These are phyloP conservation scores for Eucalyptus cloeziana DNA, from an alignment of 345 rosid species.

Conservation along the genomic window DNA sequence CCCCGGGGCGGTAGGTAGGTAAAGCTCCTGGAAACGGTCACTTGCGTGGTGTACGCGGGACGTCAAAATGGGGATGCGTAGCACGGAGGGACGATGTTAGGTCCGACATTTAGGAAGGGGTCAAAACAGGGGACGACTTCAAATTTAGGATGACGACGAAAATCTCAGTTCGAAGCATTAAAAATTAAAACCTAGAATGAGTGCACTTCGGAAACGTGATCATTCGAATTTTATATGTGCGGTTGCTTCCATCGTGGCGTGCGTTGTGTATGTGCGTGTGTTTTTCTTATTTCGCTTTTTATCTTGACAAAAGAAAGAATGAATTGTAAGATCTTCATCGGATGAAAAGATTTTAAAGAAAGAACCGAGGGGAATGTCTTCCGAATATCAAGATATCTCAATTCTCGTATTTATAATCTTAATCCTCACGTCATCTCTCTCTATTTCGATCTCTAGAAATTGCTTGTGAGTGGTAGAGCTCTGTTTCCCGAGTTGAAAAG, in stretches of 20 bases:
- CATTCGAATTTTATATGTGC: not conserved
- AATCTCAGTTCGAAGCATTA: too few relatives aligned
- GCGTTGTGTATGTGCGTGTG: not conserved
- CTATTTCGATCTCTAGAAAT: not conserved
- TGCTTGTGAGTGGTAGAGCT: not conserved
- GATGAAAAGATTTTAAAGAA: not conserved
- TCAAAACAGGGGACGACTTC: too few relatives aligned
- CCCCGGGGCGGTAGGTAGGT: not conserved
- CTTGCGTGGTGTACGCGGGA: not conserved
- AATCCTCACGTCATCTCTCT: not conserved
- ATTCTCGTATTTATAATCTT: not conserved
- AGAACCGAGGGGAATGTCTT: accelerated
- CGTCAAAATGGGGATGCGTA: not conserved
- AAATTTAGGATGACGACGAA: too few relatives aligned
- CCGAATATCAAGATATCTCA: too few relatives aligned
- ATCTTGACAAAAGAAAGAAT: not conserved
- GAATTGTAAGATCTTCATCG: not conserved
- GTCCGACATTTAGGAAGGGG: not conserved
- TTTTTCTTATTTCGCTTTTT: not conserved
- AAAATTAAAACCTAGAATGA: not conserved
- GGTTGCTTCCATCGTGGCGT: not conserved
- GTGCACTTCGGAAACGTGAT: not conserved
- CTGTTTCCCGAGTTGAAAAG: not conserved
- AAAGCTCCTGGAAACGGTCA: not conserved
- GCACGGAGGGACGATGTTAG: not conserved